Base-by-base conservation (phyloP, 495 filamentous ascomycete genomes). In the Penicillium salamii region DNA sequence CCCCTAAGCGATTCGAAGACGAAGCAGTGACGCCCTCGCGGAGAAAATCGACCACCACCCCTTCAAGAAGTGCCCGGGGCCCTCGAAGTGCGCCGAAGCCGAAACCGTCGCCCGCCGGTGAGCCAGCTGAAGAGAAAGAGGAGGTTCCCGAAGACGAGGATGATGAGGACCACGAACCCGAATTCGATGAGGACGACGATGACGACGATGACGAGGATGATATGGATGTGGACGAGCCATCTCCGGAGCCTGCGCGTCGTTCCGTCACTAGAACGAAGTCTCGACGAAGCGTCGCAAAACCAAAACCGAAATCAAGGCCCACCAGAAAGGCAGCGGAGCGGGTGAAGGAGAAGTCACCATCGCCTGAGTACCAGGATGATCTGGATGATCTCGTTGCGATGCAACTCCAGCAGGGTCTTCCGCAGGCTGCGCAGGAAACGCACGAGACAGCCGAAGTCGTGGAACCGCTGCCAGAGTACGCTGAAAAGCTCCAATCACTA, bases 341-440 rank as follows among this genome's bases (percentile, higher is more conserved):
- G 32, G 15, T 15, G 21, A 46, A 59, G 28, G 49, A 58, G 29
- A 54, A 59, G 39, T 54, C 67, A 7, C 53, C 62, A 17, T 53
- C 61, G 7, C 58, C 55, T 18, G 69, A 69, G 13, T 65, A 66
- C 20, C 62, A 65, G 34, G 69, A 71, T 39, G 71, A 61, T 5
- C 50, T 73, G 33, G 71, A 75, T 47, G 71, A 74, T 38, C 65
- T 73, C 14, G 65, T 75, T 48, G 61, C 65, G 6, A 63, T 72
- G 52, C 73, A 76, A 42, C 46, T 74, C 21, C 73, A 75, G 41
- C 61, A 76, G 36, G 67, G 61, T 17, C 59, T 71, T 13, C 43
- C 46, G 9, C 53, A 66, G 14, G 38, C 52, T 6, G 57, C 63
- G 7, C 39, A 47, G 7, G 55, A 49, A n/a, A 45, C 32, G 13